A percentile compares a stretch with the other conserved stretches of the same genome.
These are phyloP conservation scores for Ailanthus altissimus DNA, from an alignment of 345 rosid genomes.

Conservation along the genomic window DNA sequence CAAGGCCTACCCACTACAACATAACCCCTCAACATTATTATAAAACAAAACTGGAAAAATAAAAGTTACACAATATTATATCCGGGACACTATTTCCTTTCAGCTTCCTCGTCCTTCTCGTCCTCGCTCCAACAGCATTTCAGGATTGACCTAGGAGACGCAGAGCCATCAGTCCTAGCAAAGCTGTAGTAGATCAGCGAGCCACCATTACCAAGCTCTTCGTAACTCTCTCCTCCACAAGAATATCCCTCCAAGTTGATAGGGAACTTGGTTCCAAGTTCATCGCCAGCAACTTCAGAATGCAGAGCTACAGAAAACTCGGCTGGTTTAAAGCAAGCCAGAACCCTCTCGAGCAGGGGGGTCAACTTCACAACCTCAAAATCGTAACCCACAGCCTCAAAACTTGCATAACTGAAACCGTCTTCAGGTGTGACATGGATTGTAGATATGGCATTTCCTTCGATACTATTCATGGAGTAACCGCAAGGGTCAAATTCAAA, in stretches of 20 bases:
- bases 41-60: neutral
- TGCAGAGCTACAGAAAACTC: slow-evolving; percentile 80
- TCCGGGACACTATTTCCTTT: slow-evolving; percentile 18
- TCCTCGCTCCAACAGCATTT: slow-evolving; percentile 59
- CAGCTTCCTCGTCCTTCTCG: slow-evolving; percentile 45
- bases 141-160: slow-evolving; percentile 56
- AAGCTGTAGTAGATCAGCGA: slow-evolving; percentile 48
- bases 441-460: slow-evolving; percentile 75
- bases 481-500: slow-evolving; percentile 97
- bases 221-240: slow-evolving; percentile 38
- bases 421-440: slow-evolving; percentile 94
- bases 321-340: slow-evolving; percentile 71
- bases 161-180: slow-evolving; percentile 32
- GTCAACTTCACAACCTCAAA: slow-evolving; percentile 38
- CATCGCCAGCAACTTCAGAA: slow-evolving; percentile 29
- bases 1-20: slow-evolving; percentile 12
- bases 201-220: slow-evolving; percentile 48
- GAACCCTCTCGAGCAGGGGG: slow-evolving; percentile 65
- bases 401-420: slow-evolving; percentile 96
- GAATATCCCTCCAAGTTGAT: slow-evolving; percentile 48
- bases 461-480: slow-evolving; percentile 95
- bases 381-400: slow-evolving; percentile 85
- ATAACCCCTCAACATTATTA: slow-evolving; percentile 22
- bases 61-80: neutral
- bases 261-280: slow-evolving; percentile 37